phyloP scores from a whole-genome alignment of 371 early-diverging fungal species.

The Agmasoma carcini region DNA sequence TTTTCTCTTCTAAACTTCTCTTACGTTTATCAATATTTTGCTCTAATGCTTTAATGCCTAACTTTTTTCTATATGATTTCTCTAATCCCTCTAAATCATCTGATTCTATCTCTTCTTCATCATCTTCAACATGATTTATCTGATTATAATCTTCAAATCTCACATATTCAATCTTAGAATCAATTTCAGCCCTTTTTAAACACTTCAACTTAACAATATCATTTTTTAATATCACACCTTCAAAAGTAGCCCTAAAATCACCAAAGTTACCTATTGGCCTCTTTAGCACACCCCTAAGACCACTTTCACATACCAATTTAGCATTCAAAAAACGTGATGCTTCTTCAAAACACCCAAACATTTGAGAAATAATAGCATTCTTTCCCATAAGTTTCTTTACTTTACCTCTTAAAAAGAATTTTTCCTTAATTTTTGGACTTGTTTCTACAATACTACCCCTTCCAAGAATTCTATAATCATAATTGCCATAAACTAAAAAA shows the following conservation, averaged over 20 bases:
- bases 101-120: conserved; percentile 54
- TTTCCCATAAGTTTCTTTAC: conserved; percentile 83
- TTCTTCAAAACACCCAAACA: conserved; percentile 91
- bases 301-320: conserved; percentile 76
- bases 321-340: conserved; percentile 95
- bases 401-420: conserved; percentile 84
- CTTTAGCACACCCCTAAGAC: conserved; percentile 92
- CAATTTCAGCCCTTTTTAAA: conserved; percentile 79
- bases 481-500: conserved; percentile 69
- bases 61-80: conserved; percentile 69
- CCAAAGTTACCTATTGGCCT: conserved; percentile 66
- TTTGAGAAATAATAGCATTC: conserved; percentile 90
- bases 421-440: conserved; percentile 80
- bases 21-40: conserved; percentile 29
- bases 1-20: conserved; percentile 15
- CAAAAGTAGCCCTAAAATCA: conserved; percentile 91
- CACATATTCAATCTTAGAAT: conserved; percentile 74
- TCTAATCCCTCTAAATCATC: conserved; percentile 53
- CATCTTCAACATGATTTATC: conserved; percentile 67
- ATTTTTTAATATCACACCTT: conserved; percentile 77
- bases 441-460: conserved; percentile 80
- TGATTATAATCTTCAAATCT: conserved; percentile 60
- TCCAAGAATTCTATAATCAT: conserved; percentile 75
- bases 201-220: conserved; percentile 90
- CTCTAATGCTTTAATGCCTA: conserved; percentile 57